Evolutionary conservation across 805 yeast species (phyloP), one percentile per base, ranked within the genome.

Genomic region (Candida sithepensis): DNA sequence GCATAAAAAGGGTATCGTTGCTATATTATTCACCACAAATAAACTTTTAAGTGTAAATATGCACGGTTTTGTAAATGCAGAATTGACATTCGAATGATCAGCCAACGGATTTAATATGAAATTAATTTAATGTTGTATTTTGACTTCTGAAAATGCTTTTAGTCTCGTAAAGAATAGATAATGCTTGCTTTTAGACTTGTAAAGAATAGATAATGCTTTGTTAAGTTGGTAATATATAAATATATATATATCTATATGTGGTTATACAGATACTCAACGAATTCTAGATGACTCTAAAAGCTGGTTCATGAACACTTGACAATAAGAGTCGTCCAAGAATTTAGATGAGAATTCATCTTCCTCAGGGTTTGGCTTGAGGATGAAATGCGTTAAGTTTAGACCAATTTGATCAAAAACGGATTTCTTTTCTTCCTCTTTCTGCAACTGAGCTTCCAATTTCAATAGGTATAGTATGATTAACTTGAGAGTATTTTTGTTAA

Each of bases 401-500:
- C 50, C 53, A 16, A 54, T 46, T 4, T 43, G 20, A 22, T 47
- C 49, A 16, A 48, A 23, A 9, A 54, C 24, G 9, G 33, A 40
- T 39, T 42, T 41, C 26, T 39, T 39, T 16, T 45, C 49, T 8
- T 21, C 26, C 2, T 48, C 41, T 19, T 22, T 30, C 9, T 14
- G 18, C 10, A 43, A 12, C 30, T 28, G 38, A 5, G 42, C 32
- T 24, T 37, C 52, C 8, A 53, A 40, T 36, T 50, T 50, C 30
- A 42, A 23, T 24, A 53, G 13, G 28, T 53, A 41, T 30, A 50
- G 30, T 36, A 55, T 23, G 16, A 55, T 53, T 24, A 50, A 42
- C 30, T 47, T 46, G 24, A 55, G 39, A 12, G 53, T 46, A 36
- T 46, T 53, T 28, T 55, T 55, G 18, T 36, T 44, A 13, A 26